Conservation (phyloP, 2,329 filamentous ascomycete genomes). For the Aspergillus tamarii region DNA sequence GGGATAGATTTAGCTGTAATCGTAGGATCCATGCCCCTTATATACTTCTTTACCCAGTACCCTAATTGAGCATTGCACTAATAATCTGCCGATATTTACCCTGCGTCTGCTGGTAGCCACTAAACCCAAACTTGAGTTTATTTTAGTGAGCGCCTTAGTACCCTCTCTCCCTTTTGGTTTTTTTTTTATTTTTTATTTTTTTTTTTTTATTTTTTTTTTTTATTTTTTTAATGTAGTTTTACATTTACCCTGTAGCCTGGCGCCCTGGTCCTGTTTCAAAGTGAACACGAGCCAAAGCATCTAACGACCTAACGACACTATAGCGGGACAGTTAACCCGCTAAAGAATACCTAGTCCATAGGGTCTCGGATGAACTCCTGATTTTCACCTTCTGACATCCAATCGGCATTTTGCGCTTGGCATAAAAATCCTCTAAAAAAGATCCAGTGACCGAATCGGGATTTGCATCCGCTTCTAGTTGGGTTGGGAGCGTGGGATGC, state of each 20-base stretch:
- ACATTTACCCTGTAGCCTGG: not conserved
- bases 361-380: not conserved
- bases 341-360: not conserved
- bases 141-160: not conserved
- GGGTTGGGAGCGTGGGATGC: not conserved
- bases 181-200: not conserved
- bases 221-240: not conserved
- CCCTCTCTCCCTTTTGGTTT: no score
- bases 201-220: not conserved
- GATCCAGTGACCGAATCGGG: not conserved
- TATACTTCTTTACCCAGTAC: not conserved
- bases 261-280: conserved; percentile 3
- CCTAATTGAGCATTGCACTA: not conserved
- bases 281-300: not conserved
- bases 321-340: not conserved
- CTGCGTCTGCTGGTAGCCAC: not conserved
- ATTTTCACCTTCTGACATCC: not conserved
- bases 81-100: not conserved
- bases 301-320: not conserved
- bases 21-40: not conserved
- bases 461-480: not conserved
- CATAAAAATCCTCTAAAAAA: not conserved
- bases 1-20: not conserved
- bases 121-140: not conserved
- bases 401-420: conserved; percentile 3